A percentile compares a stretch with the other conserved stretches of the same genome.
These are phyloP conservation scores for Penicillium argentinense DNA, from an alignment of 495 filamentous ascomycete species.

Conservation along the genomic window DNA sequence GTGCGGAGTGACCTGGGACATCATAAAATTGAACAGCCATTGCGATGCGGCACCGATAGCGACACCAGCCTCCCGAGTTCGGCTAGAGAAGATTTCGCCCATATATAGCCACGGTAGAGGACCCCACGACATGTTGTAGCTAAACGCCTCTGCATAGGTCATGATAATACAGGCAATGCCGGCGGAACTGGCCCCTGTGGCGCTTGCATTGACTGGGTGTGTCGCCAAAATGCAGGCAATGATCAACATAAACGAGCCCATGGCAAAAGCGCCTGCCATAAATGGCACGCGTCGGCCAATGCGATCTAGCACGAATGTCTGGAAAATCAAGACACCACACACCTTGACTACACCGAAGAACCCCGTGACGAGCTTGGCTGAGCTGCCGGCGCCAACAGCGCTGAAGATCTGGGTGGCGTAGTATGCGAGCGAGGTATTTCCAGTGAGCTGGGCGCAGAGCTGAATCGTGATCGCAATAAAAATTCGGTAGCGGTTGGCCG, in stretches of 20 bases:
- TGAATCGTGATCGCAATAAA: conserved; percentile 45
- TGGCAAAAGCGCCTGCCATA: conserved; percentile 50
- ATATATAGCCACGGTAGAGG: conserved; percentile 41
- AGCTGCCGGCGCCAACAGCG: conserved; percentile 41
- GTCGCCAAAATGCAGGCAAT: conserved; percentile 47
- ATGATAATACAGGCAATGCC: conserved; percentile 50
- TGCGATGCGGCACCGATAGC: conserved; percentile 49
- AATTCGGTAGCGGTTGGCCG: conserved; percentile 43
- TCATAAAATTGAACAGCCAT: conserved; percentile 58
- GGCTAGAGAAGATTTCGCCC: conserved; percentile 53
- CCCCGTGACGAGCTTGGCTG: conserved; percentile 45
- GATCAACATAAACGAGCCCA: conserved; percentile 54
- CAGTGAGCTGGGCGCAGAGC: conserved; percentile 44
- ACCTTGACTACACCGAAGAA: conserved; percentile 52
- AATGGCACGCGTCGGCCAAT: conserved; percentile 53
- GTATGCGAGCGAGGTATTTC: conserved; percentile 50
- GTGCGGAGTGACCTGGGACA: conserved; percentile 53
- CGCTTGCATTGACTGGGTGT: conserved; percentile 38
- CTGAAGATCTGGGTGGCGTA: conserved; percentile 50
- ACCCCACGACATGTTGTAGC: conserved; percentile 43
- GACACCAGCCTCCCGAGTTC: conserved; percentile 50
- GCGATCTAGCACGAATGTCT: conserved; percentile 51
- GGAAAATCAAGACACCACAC: conserved; percentile 40
- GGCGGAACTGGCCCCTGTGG: conserved; percentile 27
- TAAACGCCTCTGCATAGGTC: conserved; percentile 50